phyloP scores from a whole-genome alignment of 225 moss, liverwort and hornwort genomes.

The Sphagnum contortum region DNA sequence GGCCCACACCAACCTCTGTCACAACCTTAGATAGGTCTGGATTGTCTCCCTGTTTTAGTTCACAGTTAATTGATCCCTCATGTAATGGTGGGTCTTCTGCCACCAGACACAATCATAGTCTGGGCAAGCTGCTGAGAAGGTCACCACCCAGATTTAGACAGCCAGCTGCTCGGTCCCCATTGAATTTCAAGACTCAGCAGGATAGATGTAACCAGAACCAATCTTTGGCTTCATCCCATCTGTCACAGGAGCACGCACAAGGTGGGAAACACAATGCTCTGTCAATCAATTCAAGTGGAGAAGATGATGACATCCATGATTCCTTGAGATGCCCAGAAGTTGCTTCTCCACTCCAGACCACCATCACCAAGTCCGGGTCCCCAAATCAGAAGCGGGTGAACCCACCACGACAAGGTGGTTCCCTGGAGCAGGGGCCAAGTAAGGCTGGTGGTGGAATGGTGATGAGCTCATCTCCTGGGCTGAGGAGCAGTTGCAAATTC shows the following conservation, averaged over 20 bases:
- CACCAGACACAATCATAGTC: slow-evolving; percentile 25
- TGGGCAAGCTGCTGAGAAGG: slow-evolving; percentile 28
- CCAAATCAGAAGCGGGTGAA: slow-evolving; percentile 90
- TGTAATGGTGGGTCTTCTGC: slow-evolving; percentile 24
- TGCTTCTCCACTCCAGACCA: slow-evolving; percentile 46
- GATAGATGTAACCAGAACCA: slow-evolving; percentile 15
- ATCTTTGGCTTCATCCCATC: slow-evolving; percentile 9
- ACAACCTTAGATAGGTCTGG: slow-evolving; percentile 61
- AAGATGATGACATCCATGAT: slow-evolving; percentile 47
- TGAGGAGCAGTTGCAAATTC: slow-evolving; percentile 68
- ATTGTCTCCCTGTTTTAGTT: slow-evolving; percentile 68
- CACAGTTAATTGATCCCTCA: slow-evolving; percentile 57
- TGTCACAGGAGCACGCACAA: slow-evolving; percentile 11
- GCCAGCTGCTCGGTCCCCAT: slow-evolving; percentile 41
- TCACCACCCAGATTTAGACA: slow-evolving; percentile 36
- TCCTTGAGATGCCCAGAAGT: slow-evolving; percentile 57
- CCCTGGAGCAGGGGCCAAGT: slow-evolving; percentile 31
- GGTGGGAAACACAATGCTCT: neutral
- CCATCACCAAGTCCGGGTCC: slow-evolving; percentile 69
- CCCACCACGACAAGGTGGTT: slow-evolving; percentile 62
- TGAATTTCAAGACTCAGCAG: slow-evolving; percentile 17
- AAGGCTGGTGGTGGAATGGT: slow-evolving; percentile 25
- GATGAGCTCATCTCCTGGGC: slow-evolving; percentile 39
- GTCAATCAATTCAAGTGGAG: slow-evolving; percentile 11
- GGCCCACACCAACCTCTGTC: slow-evolving; percentile 72